Percentiles rank a stretch among this genome's conserved stretches.
Conservation (phyloP, 2,329 filamentous ascomycete genomes). For the Fusarium sp. region DNA sequence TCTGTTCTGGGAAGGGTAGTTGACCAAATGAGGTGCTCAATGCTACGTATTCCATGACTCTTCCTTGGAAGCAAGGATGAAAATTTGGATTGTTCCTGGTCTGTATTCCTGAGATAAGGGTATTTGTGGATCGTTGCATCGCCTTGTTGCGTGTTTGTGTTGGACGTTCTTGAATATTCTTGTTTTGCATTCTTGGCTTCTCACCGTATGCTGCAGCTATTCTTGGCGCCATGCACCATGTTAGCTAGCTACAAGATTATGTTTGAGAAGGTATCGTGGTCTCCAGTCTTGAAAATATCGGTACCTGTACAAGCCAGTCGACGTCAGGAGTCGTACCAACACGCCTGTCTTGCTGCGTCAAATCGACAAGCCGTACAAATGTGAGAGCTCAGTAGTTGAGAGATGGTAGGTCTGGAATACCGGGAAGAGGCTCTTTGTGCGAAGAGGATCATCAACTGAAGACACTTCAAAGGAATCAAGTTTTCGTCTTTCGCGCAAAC, state of each 20-base stretch:
- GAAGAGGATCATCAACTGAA: background rate
- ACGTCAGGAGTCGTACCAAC: background rate
- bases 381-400: background rate
- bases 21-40: background rate
- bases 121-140: background rate
- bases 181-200: background rate
- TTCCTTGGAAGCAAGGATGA: background rate
- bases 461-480: rapidly evolving
- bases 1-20: background rate
- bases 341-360: too few species aligned
- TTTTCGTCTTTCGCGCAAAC: background rate
- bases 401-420: rapidly evolving
- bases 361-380: too few species aligned
- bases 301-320: rapidly evolving
- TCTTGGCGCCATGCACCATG: background rate
- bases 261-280: rapidly evolving
- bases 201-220: background rate
- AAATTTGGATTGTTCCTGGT: background rate
- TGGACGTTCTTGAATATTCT: background rate
- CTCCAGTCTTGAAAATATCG: rapidly evolving
- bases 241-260: rapidly evolving
- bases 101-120: background rate
- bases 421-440: rapidly evolving
- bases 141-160: background rate
- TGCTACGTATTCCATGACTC: background rate